Evolutionary conservation across 208 protist genomes (phyloP).

Genomic region (Wallacemonas rigidus): DNA sequence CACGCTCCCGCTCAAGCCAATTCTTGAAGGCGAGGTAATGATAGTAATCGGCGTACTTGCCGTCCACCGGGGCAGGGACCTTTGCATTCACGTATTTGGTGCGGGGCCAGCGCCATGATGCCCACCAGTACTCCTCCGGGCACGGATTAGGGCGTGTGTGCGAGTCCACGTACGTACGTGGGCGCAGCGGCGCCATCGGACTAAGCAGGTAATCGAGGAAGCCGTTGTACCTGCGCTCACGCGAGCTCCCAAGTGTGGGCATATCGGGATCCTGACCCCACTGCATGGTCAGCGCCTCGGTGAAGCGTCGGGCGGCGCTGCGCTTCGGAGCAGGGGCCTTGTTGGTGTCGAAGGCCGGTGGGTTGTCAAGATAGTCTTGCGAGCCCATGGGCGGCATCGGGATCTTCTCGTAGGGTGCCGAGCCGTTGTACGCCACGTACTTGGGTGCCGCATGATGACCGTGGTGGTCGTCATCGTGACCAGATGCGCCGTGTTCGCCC

Average conservation of each 20-base stretch:
- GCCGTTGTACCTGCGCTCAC: conserved; percentile 57
- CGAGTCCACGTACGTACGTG: conserved; percentile 71
- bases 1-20: conserved; percentile 78
- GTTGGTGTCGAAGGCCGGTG: conserved; percentile 61
- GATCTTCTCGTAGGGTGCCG: conserved; percentile 40
- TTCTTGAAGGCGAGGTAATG: conserved; percentile 86
- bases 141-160: conserved; percentile 80
- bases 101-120: conserved; percentile 78
- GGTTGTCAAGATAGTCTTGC: conserved; percentile 62
- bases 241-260: conserved; percentile 43
- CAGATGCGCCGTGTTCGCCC: conserved; percentile 18
- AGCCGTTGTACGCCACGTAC: conserved; percentile 23
- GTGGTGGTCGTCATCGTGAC: conserved; percentile 20
- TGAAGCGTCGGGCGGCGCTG: conserved; percentile 54
- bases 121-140: conserved; percentile 85
- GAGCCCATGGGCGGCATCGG: conserved; percentile 61
- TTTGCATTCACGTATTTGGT: conserved; percentile 86
- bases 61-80: conserved; percentile 75
- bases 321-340: conserved; percentile 46
- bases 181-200: conserved; percentile 49
- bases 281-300: conserved; percentile 56
- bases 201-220: conserved; percentile 67
- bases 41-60: conserved; percentile 85
- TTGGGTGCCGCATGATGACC: background rate
- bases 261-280: conserved; percentile 72